Evolutionary conservation across 208 protist species (phyloP).

Genomic region (Zelonia costaricensis): DNA sequence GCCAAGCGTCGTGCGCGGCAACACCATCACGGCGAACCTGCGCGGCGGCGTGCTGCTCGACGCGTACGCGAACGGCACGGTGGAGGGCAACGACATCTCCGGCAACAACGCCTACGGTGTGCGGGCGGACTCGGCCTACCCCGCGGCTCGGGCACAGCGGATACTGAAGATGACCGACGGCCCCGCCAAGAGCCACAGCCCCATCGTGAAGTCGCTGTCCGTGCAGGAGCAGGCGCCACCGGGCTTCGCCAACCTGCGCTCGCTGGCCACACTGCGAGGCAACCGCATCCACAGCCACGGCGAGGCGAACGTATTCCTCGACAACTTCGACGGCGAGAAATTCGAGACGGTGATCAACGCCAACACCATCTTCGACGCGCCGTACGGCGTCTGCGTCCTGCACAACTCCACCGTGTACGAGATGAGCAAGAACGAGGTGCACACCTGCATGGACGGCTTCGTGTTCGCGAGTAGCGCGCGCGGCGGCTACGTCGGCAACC

Average conservation of each 20-base stretch:
- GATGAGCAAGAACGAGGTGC: slow-evolving; percentile 61
- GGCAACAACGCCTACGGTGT: slow-evolving; percentile 74
- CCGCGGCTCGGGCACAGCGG: slow-evolving; percentile 27
- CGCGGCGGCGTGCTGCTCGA: slow-evolving; percentile 80
- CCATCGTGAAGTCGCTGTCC: slow-evolving; percentile 3
- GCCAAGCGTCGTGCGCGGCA: slow-evolving; percentile 38
- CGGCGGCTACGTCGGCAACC: slow-evolving; percentile 64
- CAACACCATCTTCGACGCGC: slow-evolving; percentile 67
- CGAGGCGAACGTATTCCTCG: slow-evolving; percentile 60
- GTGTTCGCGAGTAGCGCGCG: slow-evolving; percentile 43
- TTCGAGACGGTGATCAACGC: slow-evolving; percentile 35
- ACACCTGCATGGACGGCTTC: slow-evolving; percentile 76
- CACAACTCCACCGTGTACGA: slow-evolving; percentile 42
- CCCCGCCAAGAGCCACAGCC: background rate
- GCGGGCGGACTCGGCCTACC: slow-evolving; percentile 55
- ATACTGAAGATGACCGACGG: slow-evolving; percentile 21
- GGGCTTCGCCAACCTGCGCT: slow-evolving; percentile 12
- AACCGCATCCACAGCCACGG: slow-evolving; percentile 68
- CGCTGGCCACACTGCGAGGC: slow-evolving; percentile 21
- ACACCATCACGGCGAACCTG: slow-evolving; percentile 61
- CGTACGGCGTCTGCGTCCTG: slow-evolving; percentile 63
- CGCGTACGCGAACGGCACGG: slow-evolving; percentile 26
- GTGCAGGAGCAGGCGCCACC: background rate
- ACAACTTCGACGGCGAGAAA: slow-evolving; percentile 30
- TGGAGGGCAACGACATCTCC: slow-evolving; percentile 77